Percentiles rank a stretch among this genome's conserved stretches.
These are phyloP conservation scores for Zygosaccharomyces pseudorouxii DNA, from an alignment of 805 yeast genomes.

Conservation along the genomic window DNA sequence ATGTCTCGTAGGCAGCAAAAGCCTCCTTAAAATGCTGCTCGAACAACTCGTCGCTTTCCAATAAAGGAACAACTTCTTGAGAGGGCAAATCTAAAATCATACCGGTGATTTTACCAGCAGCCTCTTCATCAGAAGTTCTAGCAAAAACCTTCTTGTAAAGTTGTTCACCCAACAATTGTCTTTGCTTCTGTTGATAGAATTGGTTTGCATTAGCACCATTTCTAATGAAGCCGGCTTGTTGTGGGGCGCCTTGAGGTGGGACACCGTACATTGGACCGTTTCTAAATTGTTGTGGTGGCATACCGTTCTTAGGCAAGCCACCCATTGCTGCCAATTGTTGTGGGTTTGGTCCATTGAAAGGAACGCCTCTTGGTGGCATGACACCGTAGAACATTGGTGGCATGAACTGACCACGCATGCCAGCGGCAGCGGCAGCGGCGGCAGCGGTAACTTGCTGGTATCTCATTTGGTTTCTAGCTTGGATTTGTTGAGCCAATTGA, in stretches of 20 bases:
- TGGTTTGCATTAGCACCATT: constrained; percentile 32
- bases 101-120: constrained; percentile 98
- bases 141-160: constrained; percentile 88
- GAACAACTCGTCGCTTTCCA: constrained; percentile 86
- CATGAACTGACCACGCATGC: constrained; percentile 40
- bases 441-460: constrained; percentile 89
- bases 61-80: constrained; percentile 79
- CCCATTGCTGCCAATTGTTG: constrained; percentile 67
- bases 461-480: constrained; percentile 97
- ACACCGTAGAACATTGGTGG: constrained; percentile 40
- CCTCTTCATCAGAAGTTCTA: constrained; percentile 84
- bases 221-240: constrained; percentile 50
- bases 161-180: constrained; percentile 97
- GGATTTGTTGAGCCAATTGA: constrained; percentile 95
- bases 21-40: constrained; percentile 93
- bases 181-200: constrained; percentile 83
- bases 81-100: constrained; percentile 96
- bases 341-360: constrained; percentile 76
- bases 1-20: constrained; percentile 86
- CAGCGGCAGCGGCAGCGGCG: constrained; percentile 38
- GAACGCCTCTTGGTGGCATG: constrained; percentile 81
- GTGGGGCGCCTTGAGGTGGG: constrained; percentile 71
- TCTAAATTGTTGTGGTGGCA: constrained; percentile 58
- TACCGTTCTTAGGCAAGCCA: constrained; percentile 52
- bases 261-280: constrained; percentile 84